These are phyloP conservation scores for Macaranga tanarius DNA, from an alignment of 441 rosid species.

Conservation along the genomic window DNA sequence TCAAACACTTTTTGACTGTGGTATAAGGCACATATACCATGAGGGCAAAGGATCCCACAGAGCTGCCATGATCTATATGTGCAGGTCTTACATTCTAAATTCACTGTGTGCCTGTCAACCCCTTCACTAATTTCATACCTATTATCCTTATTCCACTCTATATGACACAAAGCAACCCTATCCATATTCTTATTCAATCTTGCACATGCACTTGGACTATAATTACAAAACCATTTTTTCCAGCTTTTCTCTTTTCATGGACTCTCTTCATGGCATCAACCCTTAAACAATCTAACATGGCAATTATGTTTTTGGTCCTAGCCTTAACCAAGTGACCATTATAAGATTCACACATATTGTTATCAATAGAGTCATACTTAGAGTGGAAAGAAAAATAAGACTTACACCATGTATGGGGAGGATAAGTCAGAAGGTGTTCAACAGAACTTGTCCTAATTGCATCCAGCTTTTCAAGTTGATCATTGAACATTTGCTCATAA, in stretches of 20 bases:
- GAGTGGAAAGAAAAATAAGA: neutral
- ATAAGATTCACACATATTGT: neutral
- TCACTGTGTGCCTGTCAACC: neutral
- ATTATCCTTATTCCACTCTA: neutral
- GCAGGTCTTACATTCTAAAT: fast-evolving
- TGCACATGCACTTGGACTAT: neutral
- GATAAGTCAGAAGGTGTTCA: neutral
- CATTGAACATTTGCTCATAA: neutral
- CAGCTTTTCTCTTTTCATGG: neutral
- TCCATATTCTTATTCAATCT: neutral
- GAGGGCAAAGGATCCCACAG: neutral
- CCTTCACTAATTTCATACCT: neutral
- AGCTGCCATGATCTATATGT: neutral
- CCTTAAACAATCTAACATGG: neutral
- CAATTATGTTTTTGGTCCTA: neutral
- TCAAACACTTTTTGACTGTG: too few relatives aligned
- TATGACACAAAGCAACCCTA: neutral
- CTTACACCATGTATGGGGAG: neutral
- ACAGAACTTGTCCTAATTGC: neutral
- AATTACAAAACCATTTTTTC: neutral
- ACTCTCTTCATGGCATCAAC: neutral
- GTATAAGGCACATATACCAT: neutral
- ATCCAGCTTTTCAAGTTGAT: neutral
- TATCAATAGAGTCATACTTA: neutral
- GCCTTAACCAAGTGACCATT: neutral